These are phyloP conservation scores for Candida dendrica DNA, from an alignment of 805 yeast species.

Conservation along the genomic window DNA sequence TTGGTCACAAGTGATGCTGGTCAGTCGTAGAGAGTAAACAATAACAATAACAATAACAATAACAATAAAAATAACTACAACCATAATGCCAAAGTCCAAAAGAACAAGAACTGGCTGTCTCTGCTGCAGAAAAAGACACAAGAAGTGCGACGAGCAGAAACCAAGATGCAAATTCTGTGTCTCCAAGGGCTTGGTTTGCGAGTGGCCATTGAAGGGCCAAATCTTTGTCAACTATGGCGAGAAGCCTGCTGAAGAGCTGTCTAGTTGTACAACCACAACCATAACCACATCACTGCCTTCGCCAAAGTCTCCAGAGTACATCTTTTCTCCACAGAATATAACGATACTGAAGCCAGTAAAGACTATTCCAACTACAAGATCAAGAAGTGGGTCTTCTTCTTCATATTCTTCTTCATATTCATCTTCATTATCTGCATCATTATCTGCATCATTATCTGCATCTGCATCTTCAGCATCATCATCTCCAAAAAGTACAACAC, in stretches of 20 bases:
- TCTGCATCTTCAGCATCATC: background rate
- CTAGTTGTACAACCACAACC: background rate
- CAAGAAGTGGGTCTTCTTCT: background rate
- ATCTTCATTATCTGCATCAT: background rate
- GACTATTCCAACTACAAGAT: no score
- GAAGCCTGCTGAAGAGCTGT: background rate
- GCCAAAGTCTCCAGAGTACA: background rate
- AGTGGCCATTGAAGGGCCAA: slow-evolving; percentile 13
- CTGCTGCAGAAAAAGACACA: slow-evolving; percentile 55
- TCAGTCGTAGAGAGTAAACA: no score
- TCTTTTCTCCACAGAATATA: background rate
- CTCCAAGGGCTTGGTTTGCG: slow-evolving; percentile 24
- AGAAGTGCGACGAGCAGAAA: slow-evolving; percentile 51
- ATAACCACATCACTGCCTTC: no score
- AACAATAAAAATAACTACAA: background rate
- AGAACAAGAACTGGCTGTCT: slow-evolving; percentile 47
- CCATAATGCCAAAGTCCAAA: slow-evolving; percentile 6
- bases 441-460: background rate
- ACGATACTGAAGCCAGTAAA: background rate
- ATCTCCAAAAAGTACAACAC: background rate
- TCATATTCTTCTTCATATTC: no score
- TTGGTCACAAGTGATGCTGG: background rate
- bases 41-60: background rate
- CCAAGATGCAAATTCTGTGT: slow-evolving; percentile 36
- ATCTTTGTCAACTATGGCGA: slow-evolving; percentile 10